Conservation (phyloP, 306 rosid species). For the Acacia crassicarpa region DNA sequence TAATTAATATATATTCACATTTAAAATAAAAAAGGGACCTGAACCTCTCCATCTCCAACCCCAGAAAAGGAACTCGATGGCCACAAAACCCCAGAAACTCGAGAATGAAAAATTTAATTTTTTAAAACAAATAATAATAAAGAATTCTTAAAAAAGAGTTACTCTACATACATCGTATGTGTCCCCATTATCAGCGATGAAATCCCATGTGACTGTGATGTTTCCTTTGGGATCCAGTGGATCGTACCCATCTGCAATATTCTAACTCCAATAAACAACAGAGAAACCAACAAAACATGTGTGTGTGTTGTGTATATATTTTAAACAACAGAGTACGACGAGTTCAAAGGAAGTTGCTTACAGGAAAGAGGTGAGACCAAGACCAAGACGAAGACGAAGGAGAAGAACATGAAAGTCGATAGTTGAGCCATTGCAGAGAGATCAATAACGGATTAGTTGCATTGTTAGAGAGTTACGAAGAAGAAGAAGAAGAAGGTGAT, state of each 20-base stretch:
- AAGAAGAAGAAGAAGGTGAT: background rate
- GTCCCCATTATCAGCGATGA: constrained; percentile 41
- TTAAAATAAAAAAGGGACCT: background rate
- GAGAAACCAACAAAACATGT: background rate
- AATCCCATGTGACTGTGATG: constrained; percentile 73
- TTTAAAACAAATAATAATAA: background rate
- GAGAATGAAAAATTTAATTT: background rate
- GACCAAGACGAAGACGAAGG: constrained; percentile 17
- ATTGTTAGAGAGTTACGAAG: background rate
- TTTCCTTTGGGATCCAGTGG: constrained; percentile 68
- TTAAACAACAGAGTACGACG: too few relatives aligned
- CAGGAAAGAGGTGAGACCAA: constrained; percentile 47
- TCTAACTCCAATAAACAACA: constrained; percentile 2
- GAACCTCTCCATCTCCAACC: background rate
- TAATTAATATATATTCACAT: background rate
- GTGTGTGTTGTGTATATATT: background rate
- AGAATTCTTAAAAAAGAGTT: background rate
- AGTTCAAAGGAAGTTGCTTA: too few relatives aligned
- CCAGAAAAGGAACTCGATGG: background rate
- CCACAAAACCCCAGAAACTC: background rate
- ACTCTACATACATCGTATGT: constrained; percentile 56
- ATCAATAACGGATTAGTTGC: background rate
- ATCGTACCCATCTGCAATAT: constrained; percentile 71
- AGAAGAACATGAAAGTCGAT: constrained; percentile 36
- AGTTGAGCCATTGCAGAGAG: constrained; percentile 25